Base-by-base conservation (phyloP, 768 basidiomycete genomes). In the Rhodotorula graminis region DNA sequence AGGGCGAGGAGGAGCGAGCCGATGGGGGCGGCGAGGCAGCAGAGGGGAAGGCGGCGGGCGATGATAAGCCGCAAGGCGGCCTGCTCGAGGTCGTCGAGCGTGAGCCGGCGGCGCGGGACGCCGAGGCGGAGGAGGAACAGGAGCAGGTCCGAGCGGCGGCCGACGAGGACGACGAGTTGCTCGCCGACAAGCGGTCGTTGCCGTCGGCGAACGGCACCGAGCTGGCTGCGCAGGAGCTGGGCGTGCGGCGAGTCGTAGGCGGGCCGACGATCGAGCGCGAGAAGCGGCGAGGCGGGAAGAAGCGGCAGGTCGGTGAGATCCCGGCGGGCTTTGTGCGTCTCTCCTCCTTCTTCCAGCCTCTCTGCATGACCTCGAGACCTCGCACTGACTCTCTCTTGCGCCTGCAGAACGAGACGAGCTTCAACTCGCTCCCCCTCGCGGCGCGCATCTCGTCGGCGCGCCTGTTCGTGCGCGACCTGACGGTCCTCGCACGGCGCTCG, bases 381-480 rank as follows among this genome's bases (percentile, higher is more conserved):
- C n/a, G n/a, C n/a, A n/a, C n/a, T 16, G 52, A 27, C 2, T 27
- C 25, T 1, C 4, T 31, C 31, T 33, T 27, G 10, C 12, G 23
- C 62, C 2, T 14, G 46, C 50, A 75, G 74, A 75, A 67, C 70
- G 76, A 73, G 33, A 49, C 11, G 27, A 55, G 58, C 40, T 77
- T 76, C 73, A 78, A 77, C 64, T 14, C 46, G 16, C 56, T 77
- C 3, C 64, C 74, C 21, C 47, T 71, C 37, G 2, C 58, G 1
- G 14, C 69, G 10, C 71, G 76, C 12, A 47, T 77, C 37, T 33
- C 61, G 16, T 29, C 47, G 11, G 63, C 74, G 9, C 68, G 63
- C 40, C 3, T 21, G 16, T 77, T 78, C 55, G 70, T 78, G 25
- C 69, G 78, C 21, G 78, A 78, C 64, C 46, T 78, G 11, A 76